phyloP scores from a whole-genome alignment of 306 rosid genomes.

The Cucurbita maxima region DNA sequence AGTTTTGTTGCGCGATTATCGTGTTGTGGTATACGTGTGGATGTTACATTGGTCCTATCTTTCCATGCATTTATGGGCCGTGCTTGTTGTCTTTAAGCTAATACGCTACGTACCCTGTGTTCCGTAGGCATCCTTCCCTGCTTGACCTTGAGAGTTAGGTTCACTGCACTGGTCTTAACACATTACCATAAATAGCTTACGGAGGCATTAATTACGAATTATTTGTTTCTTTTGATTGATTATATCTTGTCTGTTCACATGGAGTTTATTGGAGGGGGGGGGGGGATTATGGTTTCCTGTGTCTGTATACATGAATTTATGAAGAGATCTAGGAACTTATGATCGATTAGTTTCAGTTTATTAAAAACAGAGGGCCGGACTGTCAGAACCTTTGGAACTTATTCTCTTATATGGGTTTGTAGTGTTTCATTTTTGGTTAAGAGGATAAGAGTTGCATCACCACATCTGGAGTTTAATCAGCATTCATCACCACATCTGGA shows the following conservation, averaged over 20 bases:
- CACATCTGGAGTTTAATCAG: neutral
- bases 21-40: neutral
- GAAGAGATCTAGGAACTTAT: neutral
- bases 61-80: neutral
- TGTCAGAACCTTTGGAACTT: neutral
- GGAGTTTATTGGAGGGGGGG: neutral
- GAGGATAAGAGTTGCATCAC: neutral
- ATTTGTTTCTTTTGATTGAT: neutral
- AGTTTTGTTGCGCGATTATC: neutral
- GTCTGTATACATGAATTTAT: neutral
- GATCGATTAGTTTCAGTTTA: neutral
- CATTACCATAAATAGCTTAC: neutral
- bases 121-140: neutral
- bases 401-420: neutral
- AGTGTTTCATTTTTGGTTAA: neutral
- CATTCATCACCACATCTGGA: neutral
- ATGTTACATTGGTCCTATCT: neutral
- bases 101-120: neutral
- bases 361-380: neutral
- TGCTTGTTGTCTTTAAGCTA: neutral
- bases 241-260: neutral
- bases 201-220: neutral
- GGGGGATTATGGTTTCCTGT: neutral
- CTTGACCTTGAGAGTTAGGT: neutral
- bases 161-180: neutral